Evolutionary conservation across 495 filamentous ascomycete genomes (phyloP), one percentile per base, ranked within the genome.

Genomic region (Durotheca rogersii): DNA sequence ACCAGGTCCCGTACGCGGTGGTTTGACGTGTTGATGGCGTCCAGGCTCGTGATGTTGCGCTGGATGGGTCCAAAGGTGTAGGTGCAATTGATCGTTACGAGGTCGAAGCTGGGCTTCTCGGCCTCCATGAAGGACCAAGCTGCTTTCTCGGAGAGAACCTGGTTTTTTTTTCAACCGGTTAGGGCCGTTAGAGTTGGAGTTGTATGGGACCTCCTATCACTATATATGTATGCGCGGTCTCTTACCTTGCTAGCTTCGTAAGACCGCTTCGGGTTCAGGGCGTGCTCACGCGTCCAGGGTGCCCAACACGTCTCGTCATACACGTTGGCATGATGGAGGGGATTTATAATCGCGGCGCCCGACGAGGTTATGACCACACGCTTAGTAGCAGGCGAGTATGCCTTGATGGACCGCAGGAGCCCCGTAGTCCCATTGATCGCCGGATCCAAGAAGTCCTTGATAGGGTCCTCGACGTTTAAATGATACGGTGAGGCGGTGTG

Each of bases 321-420:
- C 20, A 72, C 59, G 14, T 60, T 43, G 2, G 53, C 56, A 25
- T 73, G 72, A 9, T 71, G 58, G 1, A 59, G 51, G 1, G 64
- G 66, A 44, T 62, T 60, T 4, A 72, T 41, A 0, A 76, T 66
- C 0, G 72, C 73, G 1, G 72, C 73, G 10, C 66, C 69, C 1
- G 71, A 74, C 4, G 72, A 75, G 0, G 73, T 76, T 44, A 75
- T 67, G 21, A 75, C 71, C 2, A 74, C 67, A 2, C 71, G 66
- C 25, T 68, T 67, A 18, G 75, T 67, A 6, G 29, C 41, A 1
- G 70, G 62, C 1, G 66, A 66, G 39, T 65, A 12, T 14, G 46
- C 40, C 11, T 67, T 54, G 19, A 73, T 29, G 5, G 73, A 67
- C 19, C 60, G 43, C n/a, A 76, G 62, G 17, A 76, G 51, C 10